A percentile compares a stretch with the other conserved stretches of the same genome.
Evolutionary conservation across 2,329 filamentous ascomycete genomes (phyloP).

Genomic region (Cytospora mali): DNA sequence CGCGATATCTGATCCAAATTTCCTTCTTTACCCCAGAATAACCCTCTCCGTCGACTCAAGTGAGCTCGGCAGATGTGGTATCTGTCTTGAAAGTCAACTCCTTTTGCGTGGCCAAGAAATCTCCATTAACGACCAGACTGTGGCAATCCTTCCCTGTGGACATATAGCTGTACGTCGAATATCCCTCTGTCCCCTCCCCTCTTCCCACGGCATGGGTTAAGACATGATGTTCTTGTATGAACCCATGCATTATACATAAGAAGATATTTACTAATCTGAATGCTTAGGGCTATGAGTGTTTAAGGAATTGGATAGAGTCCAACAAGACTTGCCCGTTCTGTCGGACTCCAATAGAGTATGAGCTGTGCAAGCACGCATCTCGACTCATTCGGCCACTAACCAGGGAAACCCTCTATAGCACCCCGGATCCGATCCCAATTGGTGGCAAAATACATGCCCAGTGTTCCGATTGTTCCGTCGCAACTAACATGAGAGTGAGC

Average conservation of each 20-base stretch:
- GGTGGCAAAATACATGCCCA: constrained; percentile 11
- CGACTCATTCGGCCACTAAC: constrained; percentile 5
- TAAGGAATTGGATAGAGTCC: neutral
- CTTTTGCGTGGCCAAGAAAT: neutral
- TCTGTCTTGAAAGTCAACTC: constrained; percentile 19
- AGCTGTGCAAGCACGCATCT: constrained; percentile 15
- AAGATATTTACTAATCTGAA: neutral
- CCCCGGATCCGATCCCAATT: constrained; percentile 17
- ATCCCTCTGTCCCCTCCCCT: neutral
- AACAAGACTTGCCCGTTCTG: constrained; percentile 24
- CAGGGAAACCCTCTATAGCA: constrained; percentile 7
- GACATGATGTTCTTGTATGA: neutral
- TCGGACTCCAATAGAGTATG: constrained; percentile 4
- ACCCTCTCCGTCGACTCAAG: constrained; percentile 1
- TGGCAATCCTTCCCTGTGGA: constrained; percentile 21
- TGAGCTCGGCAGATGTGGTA: constrained; percentile 10
- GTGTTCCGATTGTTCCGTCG: constrained; percentile 10
- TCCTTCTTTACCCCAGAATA: constrained; percentile 19
- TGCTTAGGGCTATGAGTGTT: constrained; percentile 5
- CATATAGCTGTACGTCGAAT: constrained; percentile 8
- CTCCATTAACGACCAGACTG: neutral
- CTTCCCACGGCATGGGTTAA: neutral
- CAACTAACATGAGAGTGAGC: constrained; percentile 3
- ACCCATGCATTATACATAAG: neutral
- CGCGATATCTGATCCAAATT: constrained; percentile 9